phyloP scores from a whole-genome alignment of 1,139 yeast genomes.

The Pichia sp. region DNA sequence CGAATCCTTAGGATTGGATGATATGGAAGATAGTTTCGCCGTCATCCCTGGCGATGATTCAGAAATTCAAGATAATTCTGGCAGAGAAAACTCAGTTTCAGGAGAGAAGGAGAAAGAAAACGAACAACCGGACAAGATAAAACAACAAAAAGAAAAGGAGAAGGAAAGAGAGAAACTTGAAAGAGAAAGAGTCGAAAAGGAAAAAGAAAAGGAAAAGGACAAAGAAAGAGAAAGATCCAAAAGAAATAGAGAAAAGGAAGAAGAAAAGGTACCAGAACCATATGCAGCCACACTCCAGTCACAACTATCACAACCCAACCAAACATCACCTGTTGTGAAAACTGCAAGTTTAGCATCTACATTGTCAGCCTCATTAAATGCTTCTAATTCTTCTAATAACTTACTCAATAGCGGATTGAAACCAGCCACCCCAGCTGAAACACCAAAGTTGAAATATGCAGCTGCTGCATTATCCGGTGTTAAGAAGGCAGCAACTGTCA shows the following conservation, averaged over 20 bases:
- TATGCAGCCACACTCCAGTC: conserved; percentile 9
- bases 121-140: conserved; percentile 16
- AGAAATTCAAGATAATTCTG: conserved; percentile 2
- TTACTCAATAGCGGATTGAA: conserved; percentile 20
- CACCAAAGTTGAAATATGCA: conserved; percentile 35
- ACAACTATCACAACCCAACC: conserved; percentile 20
- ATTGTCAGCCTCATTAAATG: conserved; percentile 12
- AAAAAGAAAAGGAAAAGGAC: background rate
- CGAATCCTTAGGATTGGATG: conserved; percentile 80
- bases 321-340: conserved; percentile 20
- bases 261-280: background rate
- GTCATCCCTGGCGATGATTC: conserved; percentile 48
- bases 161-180: conserved; percentile 4
- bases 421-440: conserved; percentile 30
- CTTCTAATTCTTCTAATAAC: conserved; percentile 8
- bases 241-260: background rate
- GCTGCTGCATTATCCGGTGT: conserved; percentile 30
- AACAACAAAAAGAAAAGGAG: conserved; percentile 8
- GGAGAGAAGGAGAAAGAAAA: conserved; percentile 16
- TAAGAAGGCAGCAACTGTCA: conserved; percentile 9
- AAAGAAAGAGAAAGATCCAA: conserved; percentile 4
- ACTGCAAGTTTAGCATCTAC: conserved; percentile 15
- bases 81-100: conserved; percentile 13
- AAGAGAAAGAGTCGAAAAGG: background rate
- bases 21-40: conserved; percentile 50